Evolutionary conservation across 1,284 basidiomycete species (phyloP).

Genomic region (Trametes versicolor): DNA sequence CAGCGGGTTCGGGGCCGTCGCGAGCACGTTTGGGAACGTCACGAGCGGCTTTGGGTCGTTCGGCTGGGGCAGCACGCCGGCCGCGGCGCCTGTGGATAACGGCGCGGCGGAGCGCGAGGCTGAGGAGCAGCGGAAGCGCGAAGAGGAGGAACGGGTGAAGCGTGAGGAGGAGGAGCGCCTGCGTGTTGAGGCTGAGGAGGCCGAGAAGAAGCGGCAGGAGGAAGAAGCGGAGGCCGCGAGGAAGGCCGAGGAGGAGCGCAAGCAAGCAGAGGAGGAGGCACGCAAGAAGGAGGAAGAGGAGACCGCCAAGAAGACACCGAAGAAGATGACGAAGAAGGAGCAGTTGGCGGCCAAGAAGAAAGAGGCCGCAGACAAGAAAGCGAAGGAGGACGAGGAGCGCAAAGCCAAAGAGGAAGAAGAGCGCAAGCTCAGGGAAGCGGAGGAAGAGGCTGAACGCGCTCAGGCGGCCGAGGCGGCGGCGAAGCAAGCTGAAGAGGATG

Average conservation of each 20-base stretch:
- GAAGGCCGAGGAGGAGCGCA: slow-evolving; percentile 16
- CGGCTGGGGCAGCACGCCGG: slow-evolving; percentile 22
- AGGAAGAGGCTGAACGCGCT: slow-evolving; percentile 22
- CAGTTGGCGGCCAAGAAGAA: slow-evolving; percentile 30
- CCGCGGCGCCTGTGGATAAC: slow-evolving; percentile 11
- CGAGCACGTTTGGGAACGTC: slow-evolving; percentile 12
- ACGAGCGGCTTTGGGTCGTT: slow-evolving; percentile 26
- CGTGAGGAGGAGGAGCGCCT: slow-evolving; percentile 23
- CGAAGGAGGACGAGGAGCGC: slow-evolving; percentile 25
- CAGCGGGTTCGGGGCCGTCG: slow-evolving; percentile 1
- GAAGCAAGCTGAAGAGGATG: slow-evolving; percentile 24
- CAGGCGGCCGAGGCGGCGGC: slow-evolving; percentile 22
- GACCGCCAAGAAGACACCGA: slow-evolving; percentile 33
- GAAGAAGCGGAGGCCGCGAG: slow-evolving; percentile 25
- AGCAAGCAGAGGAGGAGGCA: slow-evolving; percentile 18
- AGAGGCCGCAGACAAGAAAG: slow-evolving; percentile 25
- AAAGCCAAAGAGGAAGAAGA: slow-evolving; percentile 27
- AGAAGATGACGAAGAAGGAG: slow-evolving; percentile 31
- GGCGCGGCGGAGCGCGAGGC: slow-evolving; percentile 27
- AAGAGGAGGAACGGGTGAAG: slow-evolving; percentile 19
- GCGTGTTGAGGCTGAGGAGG: slow-evolving; percentile 27
- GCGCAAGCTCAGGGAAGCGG: slow-evolving; percentile 16
- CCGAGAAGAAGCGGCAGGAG: slow-evolving; percentile 26
- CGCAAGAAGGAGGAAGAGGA: slow-evolving; percentile 22
- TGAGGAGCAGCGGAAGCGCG: slow-evolving; percentile 24